phyloP scores from a whole-genome alignment of 352 stramenopile species.

The Albugo candida region DNA sequence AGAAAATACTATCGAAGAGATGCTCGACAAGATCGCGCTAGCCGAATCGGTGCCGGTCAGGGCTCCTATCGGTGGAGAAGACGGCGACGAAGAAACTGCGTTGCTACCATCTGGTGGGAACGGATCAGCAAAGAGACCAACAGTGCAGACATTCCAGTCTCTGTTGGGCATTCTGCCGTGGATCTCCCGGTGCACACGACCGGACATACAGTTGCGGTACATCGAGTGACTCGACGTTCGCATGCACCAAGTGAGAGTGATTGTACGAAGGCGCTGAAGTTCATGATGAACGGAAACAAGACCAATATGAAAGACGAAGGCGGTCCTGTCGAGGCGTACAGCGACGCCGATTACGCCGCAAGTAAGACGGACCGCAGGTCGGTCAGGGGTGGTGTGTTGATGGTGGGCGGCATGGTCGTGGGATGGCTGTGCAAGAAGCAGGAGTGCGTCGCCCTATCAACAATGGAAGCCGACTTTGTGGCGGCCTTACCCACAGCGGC shows the following conservation, averaged over 20 bases:
- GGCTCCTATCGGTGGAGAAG: neutral
- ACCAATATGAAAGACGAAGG: neutral
- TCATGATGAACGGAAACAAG: constrained; percentile 10
- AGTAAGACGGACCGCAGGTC: too few species aligned
- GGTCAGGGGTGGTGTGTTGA: too few species aligned
- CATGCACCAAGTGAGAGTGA: constrained; percentile 6
- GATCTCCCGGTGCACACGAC: constrained; percentile 10
- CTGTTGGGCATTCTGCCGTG: constrained; percentile 16
- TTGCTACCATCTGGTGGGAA: constrained; percentile 3
- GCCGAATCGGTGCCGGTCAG: neutral
- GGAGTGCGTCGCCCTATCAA: too few species aligned
- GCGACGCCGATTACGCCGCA: too few species aligned
- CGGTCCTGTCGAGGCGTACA: neutral
- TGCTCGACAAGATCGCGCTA: neutral
- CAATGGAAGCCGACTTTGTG: too few species aligned
- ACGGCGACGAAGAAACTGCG: neutral
- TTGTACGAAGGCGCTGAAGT: constrained; percentile 8
- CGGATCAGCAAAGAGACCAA: constrained; percentile 5
- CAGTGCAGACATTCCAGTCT: constrained; percentile 12
- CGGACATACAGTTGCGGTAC: constrained; percentile 13
- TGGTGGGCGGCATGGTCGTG: too few species aligned
- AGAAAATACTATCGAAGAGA: neutral
- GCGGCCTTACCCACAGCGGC: too few species aligned
- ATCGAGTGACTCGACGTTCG: constrained; percentile 5
- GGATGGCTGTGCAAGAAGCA: too few species aligned